Base-by-base conservation (phyloP, 192 early-diverging fungal species). In the Coemansia sp. region DNA sequence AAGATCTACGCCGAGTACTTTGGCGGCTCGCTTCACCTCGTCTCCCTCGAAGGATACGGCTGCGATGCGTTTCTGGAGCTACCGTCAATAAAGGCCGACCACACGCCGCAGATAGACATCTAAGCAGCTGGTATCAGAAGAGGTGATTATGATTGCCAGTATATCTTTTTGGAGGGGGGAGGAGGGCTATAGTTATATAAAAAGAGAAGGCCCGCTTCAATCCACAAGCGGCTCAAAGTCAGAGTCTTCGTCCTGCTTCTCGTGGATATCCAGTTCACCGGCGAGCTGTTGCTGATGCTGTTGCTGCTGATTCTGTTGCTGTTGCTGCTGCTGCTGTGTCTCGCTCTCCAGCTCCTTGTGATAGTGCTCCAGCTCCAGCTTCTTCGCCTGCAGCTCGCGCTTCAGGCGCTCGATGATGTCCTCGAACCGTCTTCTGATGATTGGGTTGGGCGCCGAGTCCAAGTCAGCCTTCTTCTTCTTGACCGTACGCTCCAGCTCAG, bases 381-480 rank as follows among this genome's bases (percentile, higher is more conserved):
- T 63, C 61, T 81, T 81, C n/a, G 55, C 58, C 18, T 67, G 69
- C 12, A 81, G 61, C 62, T 81, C 70, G 22, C 63, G 64, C 60
- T 76, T 66, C 57, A 81, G 57, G 43, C 67, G 57, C 49, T 76
- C 65, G 36, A 81, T 72, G 18, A 73, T 73, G 39, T 73, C 78
- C 67, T 81, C 78, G 48, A 81, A 81, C 6, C 78, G 56, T 19
- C 73, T 63, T 32, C 71, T 52, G 45, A 81, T 81, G 15, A 81
- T 75, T 8, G 71, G 73, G 41, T 81, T 81, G 32, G 78, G 78
- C 7, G 78, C 78, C 5, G 78, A 81, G 15, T 76, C 73, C 48
- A 81, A 39, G 57, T 81, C 78, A 0, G 66, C 73, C n/a, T 48
- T 55, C 67, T 81, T 81, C 55, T 67, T 72, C 8, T 47, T 43